Conservation (phyloP, 495 filamentous ascomycete genomes). For the Echria macrotheca region DNA sequence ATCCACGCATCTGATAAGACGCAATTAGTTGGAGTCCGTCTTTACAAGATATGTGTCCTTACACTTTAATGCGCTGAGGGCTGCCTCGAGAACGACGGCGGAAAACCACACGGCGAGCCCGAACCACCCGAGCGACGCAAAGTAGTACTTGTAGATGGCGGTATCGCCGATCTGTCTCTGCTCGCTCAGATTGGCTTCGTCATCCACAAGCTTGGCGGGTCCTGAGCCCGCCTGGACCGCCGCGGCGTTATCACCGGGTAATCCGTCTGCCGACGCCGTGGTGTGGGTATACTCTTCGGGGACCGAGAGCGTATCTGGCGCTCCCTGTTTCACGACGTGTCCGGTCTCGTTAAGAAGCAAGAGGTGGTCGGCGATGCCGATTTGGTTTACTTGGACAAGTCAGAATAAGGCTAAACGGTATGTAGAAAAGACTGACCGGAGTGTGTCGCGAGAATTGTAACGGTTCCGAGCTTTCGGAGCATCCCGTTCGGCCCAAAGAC, state of each 20-base stretch:
- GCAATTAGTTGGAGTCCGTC: neutral
- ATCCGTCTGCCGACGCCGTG: too few species aligned
- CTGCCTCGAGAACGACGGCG: neutral
- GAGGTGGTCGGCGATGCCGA: conserved; percentile 1
- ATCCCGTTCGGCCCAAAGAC: conserved; percentile 5
- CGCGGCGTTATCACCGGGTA: too few species aligned
- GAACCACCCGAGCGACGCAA: conserved; percentile 4
- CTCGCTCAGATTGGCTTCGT: neutral
- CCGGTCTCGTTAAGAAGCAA: conserved; percentile 1
- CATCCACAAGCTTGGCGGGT: neutral
- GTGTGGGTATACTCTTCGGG: neutral
- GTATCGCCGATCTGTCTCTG: conserved; percentile 6
- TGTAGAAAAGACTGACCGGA: neutral
- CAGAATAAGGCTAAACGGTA: neutral
- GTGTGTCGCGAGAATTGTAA: conserved; percentile 2
- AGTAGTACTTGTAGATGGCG: conserved; percentile 5
- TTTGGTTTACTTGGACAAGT: neutral
- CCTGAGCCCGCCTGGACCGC: neutral
- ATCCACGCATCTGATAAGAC: conserved; percentile 3
- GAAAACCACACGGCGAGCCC: neutral
- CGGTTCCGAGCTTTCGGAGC: conserved; percentile 3
- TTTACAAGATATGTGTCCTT: neutral
- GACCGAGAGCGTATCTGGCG: neutral
- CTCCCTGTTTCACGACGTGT: neutral
- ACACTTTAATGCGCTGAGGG: neutral